Base-by-base conservation (phyloP, 306 rosid genomes). In the Ziziphus jujuba region DNA sequence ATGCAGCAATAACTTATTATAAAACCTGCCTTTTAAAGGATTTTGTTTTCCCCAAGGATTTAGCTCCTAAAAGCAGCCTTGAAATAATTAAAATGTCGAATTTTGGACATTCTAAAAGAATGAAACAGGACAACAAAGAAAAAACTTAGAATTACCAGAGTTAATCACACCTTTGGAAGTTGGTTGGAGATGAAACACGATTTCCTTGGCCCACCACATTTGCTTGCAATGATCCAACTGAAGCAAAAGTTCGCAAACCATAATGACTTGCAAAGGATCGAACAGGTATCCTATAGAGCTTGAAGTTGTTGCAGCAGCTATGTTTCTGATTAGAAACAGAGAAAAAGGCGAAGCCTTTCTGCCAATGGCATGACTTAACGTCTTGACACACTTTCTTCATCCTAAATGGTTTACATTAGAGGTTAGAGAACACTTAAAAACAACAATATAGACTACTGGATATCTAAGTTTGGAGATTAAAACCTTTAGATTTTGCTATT, bases 111-210 rank as follows among this genome's bases (percentile, higher is more conserved):
- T 38, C 44, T 8, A 38, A 38, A 50, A 50, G 22, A 20, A 14
- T 3, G 5, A 50, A 20, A 0, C 17, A 20, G 31, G 45, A 50
- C 72, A 71, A 48, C 36, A 22, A 45, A 71, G 55, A 36, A 58
- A 56, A 48, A 51, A 40, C 15, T 63, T 28, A 73, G 28, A 49
- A 69, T 23, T 38, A 69, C 54, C 47, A 54, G 62, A 58, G 52
- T 64, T 47, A 52, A 38, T 59, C 73, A 40, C 50, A 91, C 96
- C 96, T 85, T 44, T 69, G 86, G 58, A 28, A 38, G 40, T 76
- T 62, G 65, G 68, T 69, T 52, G 86, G 62, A 71, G 79, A 56
- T 12, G 91, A 76, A 77, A 58, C 70, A 31, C 65, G 77, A 62
- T 63, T 70, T 14, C 57, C 66, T 9, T 25, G 50, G 60, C 55